Base-by-base conservation (phyloP, 345 rosid species). In the Pugionium dolabratum region DNA sequence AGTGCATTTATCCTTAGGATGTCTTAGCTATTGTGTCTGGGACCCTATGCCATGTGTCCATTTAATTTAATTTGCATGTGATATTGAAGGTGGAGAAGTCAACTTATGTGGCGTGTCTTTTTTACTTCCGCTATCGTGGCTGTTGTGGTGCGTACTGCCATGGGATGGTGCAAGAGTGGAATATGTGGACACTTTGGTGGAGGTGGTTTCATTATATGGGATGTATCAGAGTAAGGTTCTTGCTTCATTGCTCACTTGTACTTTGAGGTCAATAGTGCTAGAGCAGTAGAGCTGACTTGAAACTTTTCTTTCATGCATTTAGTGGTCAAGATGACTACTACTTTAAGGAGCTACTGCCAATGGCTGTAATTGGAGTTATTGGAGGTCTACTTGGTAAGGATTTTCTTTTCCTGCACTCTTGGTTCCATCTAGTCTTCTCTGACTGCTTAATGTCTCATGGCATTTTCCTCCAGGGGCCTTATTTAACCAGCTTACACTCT, bases 91-190 rank as follows among this genome's bases (percentile, higher is more conserved):
- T 94, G 99, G 99, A 85, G 96, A 77, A 90, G 99, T 80, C 96
- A 90, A 77, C 97, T 94, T 50, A 88, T 94, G 96, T 90, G 97
- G 99, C 90, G 97, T 74, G 97, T 90, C 67, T 94, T 94, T 82
- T 94, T 94, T 74, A 94, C 97, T 67, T 88, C 99, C 59, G 99
- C 99, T 8, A 73, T 94, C 41, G 99, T 94, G 63, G 99, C 97
- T 53, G 97, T 94, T 78, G 99, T 94, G 37, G 97, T 94, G 28
- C 94, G 97, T 73, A 81, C 85, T 69, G 91, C 96, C 46, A 94
- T 94, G 97, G 95, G 95, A 50, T 84, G 96, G 97, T 94, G 99
- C 69, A 88, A 82, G 81, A 88, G 85, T 79, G 96, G 95, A 75
- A 83, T 85, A 47, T 94, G 99, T 82, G 99, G 97, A 59, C 97